Percentiles rank a stretch among this genome's conserved stretches.
These are phyloP conservation scores for Thelonectria blattea DNA, from an alignment of 2,329 filamentous ascomycete genomes.

Conservation along the genomic window DNA sequence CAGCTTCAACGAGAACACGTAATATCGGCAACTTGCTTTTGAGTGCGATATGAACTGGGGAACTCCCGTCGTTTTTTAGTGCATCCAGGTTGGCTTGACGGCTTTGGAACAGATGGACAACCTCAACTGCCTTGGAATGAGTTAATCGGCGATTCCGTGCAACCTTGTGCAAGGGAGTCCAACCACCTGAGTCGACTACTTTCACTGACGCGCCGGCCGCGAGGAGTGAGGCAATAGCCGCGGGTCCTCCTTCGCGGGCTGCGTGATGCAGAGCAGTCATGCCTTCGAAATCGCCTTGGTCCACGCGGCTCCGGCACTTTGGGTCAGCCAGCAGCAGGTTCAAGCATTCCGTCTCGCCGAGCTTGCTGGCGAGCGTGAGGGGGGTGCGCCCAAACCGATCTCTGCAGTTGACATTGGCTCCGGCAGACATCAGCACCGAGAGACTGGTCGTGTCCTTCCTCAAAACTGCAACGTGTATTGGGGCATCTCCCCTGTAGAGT, in stretches of 20 bases:
- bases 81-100: neutral
- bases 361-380: neutral
- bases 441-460: fast-evolving
- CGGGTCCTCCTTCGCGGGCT: neutral
- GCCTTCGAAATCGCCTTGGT: neutral
- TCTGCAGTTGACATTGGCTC: slow-evolving; percentile 4
- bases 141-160: neutral
- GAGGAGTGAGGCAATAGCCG: neutral
- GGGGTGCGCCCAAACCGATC: fast-evolving
- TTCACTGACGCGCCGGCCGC: neutral
- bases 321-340: neutral
- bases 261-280: neutral
- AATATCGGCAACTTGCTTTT: neutral
- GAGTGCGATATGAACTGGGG: fast-evolving
- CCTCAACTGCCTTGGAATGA: neutral
- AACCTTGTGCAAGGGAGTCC: neutral
- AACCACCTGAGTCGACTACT: fast-evolving
- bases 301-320: neutral
- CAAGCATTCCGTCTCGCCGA: neutral
- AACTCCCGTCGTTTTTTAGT: fast-evolving
- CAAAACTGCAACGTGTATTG: fast-evolving
- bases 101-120: neutral
- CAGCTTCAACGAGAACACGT: neutral
- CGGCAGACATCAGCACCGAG: neutral
- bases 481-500: fast-evolving